These are phyloP conservation scores for Neoboletus brunneissimus DNA, from an alignment of 768 basidiomycete genomes.

Conservation along the genomic window DNA sequence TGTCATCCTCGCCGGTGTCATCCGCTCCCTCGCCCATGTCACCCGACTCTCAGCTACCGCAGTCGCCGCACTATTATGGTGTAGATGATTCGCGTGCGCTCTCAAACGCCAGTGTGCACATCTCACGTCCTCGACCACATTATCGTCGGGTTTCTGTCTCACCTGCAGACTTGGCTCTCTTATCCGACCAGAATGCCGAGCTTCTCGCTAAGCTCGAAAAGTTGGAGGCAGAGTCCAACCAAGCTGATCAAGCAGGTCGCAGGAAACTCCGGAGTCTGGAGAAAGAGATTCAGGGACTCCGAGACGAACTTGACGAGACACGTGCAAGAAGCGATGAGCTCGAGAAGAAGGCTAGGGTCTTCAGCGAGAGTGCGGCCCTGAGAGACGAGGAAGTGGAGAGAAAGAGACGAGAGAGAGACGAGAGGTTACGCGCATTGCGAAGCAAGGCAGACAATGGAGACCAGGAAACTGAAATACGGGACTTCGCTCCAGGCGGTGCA, in stretches of 20 bases:
- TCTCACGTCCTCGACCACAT: constrained; percentile 28
- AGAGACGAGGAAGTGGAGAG: constrained; percentile 32
- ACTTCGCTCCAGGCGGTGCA: constrained; percentile 63
- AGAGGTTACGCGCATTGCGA: constrained; percentile 53
- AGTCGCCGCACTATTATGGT: constrained; percentile 35
- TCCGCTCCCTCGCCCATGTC: constrained; percentile 24
- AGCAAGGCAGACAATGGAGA: constrained; percentile 34
- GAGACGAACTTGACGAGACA: constrained; percentile 75
- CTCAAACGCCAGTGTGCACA: constrained; percentile 13
- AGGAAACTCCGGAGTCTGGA: constrained; percentile 70
- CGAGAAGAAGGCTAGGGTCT: constrained; percentile 58
- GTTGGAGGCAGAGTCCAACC: constrained; percentile 66
- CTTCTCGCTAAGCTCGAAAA: constrained; percentile 72
- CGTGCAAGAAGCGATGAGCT: constrained; percentile 67
- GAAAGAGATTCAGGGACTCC: constrained; percentile 72
- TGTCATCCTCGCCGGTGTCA: constrained; percentile 33
- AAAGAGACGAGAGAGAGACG: constrained; percentile 41
- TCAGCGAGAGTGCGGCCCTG: constrained; percentile 24
- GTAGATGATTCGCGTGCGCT: constrained; percentile 27
- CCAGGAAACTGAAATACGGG: constrained; percentile 38
- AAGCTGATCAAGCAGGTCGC: constrained; percentile 65
- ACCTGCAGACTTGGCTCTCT: constrained; percentile 61
- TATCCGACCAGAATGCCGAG: constrained; percentile 83
- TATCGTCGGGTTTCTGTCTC: constrained; percentile 56
- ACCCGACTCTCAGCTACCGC: constrained; percentile 26